Evolutionary conservation across 78 protist species (phyloP).

Genomic region (Dictyostelium firmibasis): DNA sequence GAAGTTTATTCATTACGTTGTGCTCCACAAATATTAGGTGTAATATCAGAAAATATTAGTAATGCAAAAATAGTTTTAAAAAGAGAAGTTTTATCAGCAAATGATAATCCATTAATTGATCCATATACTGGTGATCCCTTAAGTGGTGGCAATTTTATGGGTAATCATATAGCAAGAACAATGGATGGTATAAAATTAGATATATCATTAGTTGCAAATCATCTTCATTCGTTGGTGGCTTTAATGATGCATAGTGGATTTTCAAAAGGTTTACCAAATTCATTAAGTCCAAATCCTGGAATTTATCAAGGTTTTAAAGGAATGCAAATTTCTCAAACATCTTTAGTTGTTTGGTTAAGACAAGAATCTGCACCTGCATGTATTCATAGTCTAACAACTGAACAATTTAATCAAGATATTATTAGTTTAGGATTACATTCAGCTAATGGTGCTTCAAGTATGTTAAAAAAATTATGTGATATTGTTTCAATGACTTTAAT

Average conservation of each 20-base stretch:
- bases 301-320: constrained; percentile 3
- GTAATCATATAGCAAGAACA: constrained; percentile 5
- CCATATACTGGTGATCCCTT: background rate
- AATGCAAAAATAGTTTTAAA: background rate
- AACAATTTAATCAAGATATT: constrained; percentile 13
- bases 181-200: constrained; percentile 16
- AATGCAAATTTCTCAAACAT: constrained; percentile 11
- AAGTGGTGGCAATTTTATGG: constrained; percentile 25
- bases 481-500: constrained; percentile 6
- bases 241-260: background rate
- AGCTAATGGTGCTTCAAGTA: background rate
- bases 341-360: background rate
- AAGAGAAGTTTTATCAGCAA: background rate
- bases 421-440: constrained; percentile 1
- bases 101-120: constrained; percentile 14
- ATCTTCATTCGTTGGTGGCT: background rate
- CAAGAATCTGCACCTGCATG: background rate
- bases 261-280: background rate
- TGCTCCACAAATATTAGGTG: constrained; percentile 7
- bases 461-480: background rate
- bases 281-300: background rate
- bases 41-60: background rate
- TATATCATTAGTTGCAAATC: constrained; percentile 5
- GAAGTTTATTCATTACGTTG: constrained; percentile 21
- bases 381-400: constrained; percentile 1